Percentiles rank a stretch among this genome's conserved stretches.
phyloP scores from a whole-genome alignment of 495 filamentous ascomycete species.

The Penicillium cinerascens region DNA sequence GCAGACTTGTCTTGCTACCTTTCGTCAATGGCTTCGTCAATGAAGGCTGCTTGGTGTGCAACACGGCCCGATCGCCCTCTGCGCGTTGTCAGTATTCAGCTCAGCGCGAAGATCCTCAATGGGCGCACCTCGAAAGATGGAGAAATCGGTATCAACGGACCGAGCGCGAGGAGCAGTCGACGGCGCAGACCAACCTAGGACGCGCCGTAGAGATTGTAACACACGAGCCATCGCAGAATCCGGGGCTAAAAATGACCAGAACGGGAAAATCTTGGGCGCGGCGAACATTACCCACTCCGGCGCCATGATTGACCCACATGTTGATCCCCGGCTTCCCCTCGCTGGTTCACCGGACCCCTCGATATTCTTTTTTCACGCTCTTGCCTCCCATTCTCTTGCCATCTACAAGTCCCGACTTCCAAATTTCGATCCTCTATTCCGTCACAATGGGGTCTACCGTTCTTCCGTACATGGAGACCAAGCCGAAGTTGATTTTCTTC shows the following conservation, averaged over 20 bases:
- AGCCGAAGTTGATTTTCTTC: constrained; percentile 89
- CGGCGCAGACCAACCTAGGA: constrained; percentile 26
- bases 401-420: background rate
- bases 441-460: constrained; percentile 34
- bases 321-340: constrained; percentile 15
- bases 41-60: constrained; percentile 48
- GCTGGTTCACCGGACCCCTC: constrained; percentile 12
- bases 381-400: constrained; percentile 3
- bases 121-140: constrained; percentile 36
- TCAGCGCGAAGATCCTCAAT: background rate
- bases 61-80: constrained; percentile 59
- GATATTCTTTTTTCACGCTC: constrained; percentile 1
- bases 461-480: constrained; percentile 54
- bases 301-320: constrained; percentile 15
- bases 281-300: constrained; percentile 10
- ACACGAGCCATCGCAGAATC: constrained; percentile 36
- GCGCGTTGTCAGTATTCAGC: constrained; percentile 5
- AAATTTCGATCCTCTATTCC: background rate
- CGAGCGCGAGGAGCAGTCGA: constrained; percentile 11
- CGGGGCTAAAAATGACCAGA: constrained; percentile 11
- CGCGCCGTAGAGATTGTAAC: constrained; percentile 33
- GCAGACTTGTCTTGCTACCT: constrained; percentile 43
- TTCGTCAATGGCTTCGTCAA: constrained; percentile 50
- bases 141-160: constrained; percentile 43
- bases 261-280: constrained; percentile 15